phyloP scores from a whole-genome alignment of 441 rosid genomes.

The Jatropha multifida region DNA sequence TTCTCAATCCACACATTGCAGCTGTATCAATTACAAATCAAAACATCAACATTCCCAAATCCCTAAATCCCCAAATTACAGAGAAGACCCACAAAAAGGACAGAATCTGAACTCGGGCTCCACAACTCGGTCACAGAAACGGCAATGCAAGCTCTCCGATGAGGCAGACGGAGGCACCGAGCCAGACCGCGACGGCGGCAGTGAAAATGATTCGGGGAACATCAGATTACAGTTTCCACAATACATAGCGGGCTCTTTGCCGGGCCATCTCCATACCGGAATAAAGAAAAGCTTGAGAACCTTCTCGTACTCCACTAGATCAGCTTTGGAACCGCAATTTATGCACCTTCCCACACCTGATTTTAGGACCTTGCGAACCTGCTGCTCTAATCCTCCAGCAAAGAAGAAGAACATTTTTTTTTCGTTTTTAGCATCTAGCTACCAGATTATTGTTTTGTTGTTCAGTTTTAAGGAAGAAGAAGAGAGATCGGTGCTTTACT shows the following conservation, averaged over 20 bases:
- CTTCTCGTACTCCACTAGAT: slow-evolving; percentile 81
- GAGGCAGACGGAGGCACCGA: neutral
- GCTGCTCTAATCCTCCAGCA: slow-evolving; percentile 80
- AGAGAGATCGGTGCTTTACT: neutral
- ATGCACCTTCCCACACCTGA: slow-evolving; percentile 68
- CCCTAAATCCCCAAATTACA: slow-evolving; percentile 24
- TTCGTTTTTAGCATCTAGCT: neutral
- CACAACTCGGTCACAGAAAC: slow-evolving; percentile 35
- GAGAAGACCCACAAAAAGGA: slow-evolving; percentile 69
- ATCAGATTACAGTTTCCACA: slow-evolving; percentile 63
- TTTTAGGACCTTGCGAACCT: slow-evolving; percentile 64
- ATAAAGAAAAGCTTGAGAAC: slow-evolving; percentile 79
- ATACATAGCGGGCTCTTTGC: slow-evolving; percentile 50
- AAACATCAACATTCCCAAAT: neutral
- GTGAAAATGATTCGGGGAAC: slow-evolving; percentile 49
- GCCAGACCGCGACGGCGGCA: slow-evolving; percentile 15
- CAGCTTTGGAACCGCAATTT: slow-evolving; percentile 66
- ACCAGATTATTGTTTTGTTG: neutral
- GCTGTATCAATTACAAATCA: neutral
- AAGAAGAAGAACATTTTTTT: slow-evolving; percentile 73
- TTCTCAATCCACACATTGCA: no score
- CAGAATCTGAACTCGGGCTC: slow-evolving; percentile 67
- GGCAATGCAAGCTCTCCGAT: slow-evolving; percentile 11
- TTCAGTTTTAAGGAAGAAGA: neutral
- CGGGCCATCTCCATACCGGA: slow-evolving; percentile 86